phyloP scores from a whole-genome alignment of 164 flowering plant genomes.

The Aristolochia californica region DNA sequence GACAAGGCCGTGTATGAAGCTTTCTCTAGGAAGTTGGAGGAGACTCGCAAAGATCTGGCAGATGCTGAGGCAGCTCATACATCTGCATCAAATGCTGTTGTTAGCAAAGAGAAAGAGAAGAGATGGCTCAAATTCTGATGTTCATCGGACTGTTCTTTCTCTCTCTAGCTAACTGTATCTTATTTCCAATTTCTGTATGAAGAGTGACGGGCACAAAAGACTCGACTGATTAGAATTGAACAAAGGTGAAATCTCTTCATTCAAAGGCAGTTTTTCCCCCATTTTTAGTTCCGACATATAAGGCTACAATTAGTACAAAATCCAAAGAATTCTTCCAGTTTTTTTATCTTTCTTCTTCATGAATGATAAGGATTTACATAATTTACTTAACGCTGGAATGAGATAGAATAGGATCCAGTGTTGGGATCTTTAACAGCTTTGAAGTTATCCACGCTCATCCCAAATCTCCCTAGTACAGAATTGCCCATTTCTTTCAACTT shows the following conservation, averaged over 20 bases:
- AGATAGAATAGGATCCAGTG: conserved; percentile 85
- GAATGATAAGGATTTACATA: background rate
- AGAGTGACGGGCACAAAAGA: no score
- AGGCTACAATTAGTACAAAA: no score
- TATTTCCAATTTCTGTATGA: no score
- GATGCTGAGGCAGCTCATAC: conserved; percentile 70
- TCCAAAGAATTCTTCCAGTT: no score
- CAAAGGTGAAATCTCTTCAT: no score
- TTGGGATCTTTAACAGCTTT: conserved; percentile 94
- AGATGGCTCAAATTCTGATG: conserved; percentile 83
- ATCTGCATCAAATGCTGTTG: conserved; percentile 57
- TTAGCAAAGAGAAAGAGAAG: conserved; percentile 71
- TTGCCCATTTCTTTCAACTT: conserved; percentile 93
- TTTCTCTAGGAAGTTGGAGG: conserved; percentile 60
- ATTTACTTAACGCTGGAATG: conserved; percentile 45
- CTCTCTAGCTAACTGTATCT: no score
- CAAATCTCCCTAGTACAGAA: conserved; percentile 80
- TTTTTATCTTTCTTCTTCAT: no score
- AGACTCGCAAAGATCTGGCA: conserved; percentile 64
- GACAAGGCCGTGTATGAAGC: conserved; percentile 83
- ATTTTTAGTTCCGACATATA: no score
- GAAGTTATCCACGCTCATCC: conserved; percentile 95
- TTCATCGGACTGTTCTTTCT: no score
- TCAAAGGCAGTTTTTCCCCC: no score
- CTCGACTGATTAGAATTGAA: no score